phyloP scores from a whole-genome alignment of 1,139 yeast genomes.

The Yamadazyma taylorii region DNA sequence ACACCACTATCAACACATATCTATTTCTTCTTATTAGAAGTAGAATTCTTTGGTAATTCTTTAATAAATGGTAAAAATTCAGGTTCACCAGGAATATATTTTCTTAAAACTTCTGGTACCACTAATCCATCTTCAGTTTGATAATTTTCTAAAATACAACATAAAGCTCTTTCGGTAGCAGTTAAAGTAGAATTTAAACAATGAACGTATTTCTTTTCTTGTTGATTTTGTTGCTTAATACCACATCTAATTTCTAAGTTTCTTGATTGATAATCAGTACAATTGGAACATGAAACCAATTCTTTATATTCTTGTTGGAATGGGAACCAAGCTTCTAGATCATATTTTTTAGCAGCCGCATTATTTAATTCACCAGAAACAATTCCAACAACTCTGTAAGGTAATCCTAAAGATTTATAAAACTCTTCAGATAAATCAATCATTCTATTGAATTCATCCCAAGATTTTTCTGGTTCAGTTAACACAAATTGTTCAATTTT shows the following conservation, averaged over 20 bases:
- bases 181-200: constrained; percentile 96
- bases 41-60: constrained; percentile 92
- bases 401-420: constrained; percentile 87
- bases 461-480: constrained; percentile 97
- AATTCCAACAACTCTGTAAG: constrained; percentile 96
- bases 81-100: constrained; percentile 97
- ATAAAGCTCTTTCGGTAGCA: constrained; percentile 97
- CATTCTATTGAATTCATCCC: constrained; percentile 97
- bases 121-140: constrained; percentile 94
- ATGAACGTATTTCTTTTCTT: constrained; percentile 96
- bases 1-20: not conserved
- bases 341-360: constrained; percentile 98
- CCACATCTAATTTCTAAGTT: constrained; percentile 99
- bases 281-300: constrained; percentile 96
- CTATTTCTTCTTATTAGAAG: constrained; percentile 68
- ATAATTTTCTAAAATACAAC: constrained; percentile 96
- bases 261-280: constrained; percentile 99
- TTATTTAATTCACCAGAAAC: constrained; percentile 98
- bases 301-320: constrained; percentile 98
- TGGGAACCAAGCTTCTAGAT: constrained; percentile 99
- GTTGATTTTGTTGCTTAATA: constrained; percentile 91
- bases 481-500: constrained; percentile 95
- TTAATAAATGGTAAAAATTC: constrained; percentile 88
- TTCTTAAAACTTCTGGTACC: constrained; percentile 92
- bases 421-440: constrained; percentile 88